Conservation (phyloP, 805 yeast species). For the Cyberlindnera samutprakarnensis region DNA sequence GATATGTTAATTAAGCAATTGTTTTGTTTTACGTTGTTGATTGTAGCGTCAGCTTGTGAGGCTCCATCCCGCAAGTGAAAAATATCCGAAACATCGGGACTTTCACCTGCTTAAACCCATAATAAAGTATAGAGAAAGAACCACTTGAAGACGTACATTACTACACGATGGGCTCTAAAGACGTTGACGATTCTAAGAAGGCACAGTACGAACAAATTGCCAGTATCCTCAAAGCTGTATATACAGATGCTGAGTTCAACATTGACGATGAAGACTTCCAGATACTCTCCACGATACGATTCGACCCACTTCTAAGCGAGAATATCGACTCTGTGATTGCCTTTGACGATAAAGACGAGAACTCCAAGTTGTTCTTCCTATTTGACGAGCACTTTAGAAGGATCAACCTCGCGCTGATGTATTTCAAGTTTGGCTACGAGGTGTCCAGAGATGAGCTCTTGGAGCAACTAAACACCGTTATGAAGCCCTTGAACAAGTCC, state of each 20-base stretch:
- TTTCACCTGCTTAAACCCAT: too few species aligned
- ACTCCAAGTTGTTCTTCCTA: conserved; percentile 41
- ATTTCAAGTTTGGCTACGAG: conserved; percentile 43
- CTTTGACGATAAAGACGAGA: conserved; percentile 9
- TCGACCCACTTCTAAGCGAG: conserved; percentile 51
- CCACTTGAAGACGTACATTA: too few species aligned
- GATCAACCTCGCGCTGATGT: conserved; percentile 42
- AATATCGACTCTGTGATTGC: conserved; percentile 6
- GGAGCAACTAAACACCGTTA: conserved; percentile 30
- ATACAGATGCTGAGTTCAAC: conserved; percentile 7
- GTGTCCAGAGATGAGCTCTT: conserved; percentile 37
- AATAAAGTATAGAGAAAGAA: too few species aligned
- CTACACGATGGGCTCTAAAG: too few species aligned
- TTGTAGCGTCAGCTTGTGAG: too few species aligned
- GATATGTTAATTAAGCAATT: too few species aligned
- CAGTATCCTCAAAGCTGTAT: conserved; percentile 1
- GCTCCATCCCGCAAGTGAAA: too few species aligned
- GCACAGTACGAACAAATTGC: conserved; percentile 6
- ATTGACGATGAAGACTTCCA: conserved; percentile 33
- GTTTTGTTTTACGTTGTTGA: too few species aligned
- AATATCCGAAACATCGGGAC: too few species aligned
- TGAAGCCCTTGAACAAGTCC: conserved; percentile 24
- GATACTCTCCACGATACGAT: conserved; percentile 64
- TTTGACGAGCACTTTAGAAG: conserved; percentile 59
- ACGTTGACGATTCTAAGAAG: conserved; percentile 4